Percentiles rank a stretch among this genome's conserved stretches.
These are phyloP conservation scores for Lipomyces lipofer DNA, from an alignment of 805 yeast species.

Conservation along the genomic window DNA sequence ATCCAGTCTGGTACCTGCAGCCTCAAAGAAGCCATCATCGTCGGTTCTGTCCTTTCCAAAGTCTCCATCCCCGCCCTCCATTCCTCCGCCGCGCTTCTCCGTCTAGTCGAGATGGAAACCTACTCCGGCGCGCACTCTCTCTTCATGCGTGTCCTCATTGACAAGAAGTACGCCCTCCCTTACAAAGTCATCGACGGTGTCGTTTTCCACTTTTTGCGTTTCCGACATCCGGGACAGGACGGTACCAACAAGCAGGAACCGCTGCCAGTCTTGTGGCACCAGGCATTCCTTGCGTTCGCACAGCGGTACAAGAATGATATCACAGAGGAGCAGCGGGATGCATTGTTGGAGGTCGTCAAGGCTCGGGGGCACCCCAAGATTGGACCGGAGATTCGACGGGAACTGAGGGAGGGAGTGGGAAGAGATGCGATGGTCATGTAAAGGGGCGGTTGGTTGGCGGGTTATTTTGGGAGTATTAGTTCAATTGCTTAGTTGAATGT, in stretches of 20 bases:
- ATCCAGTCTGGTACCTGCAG: conserved; percentile 53
- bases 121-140: conserved; percentile 87
- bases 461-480: too few relatives aligned
- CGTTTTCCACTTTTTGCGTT: conserved; percentile 91
- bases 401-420: conserved; percentile 79
- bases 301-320: conserved; percentile 96
- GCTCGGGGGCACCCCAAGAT: conserved; percentile 85
- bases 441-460: too few relatives aligned
- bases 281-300: conserved; percentile 89
- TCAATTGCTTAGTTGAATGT: too few relatives aligned
- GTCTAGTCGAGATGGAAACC: conserved; percentile 69
- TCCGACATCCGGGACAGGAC: conserved; percentile 54
- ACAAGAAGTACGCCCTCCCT: conserved; percentile 94
- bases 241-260: conserved; percentile 42
- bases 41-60: conserved; percentile 85
- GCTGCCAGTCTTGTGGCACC: conserved; percentile 96
- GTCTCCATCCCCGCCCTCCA: conserved; percentile 92
- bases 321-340: conserved; percentile 97
- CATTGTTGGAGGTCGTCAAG: conserved; percentile 84
- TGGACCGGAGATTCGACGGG: conserved; percentile 93
- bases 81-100: conserved; percentile 91
- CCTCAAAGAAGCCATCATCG: conserved; percentile 90
- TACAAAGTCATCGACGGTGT: conserved; percentile 93
- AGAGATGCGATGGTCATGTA: conserved; percentile 20
- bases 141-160: conserved; percentile 83